These are phyloP conservation scores for Didymellaceae sp. DNA, from an alignment of 2,329 filamentous ascomycete species.

Conservation along the genomic window DNA sequence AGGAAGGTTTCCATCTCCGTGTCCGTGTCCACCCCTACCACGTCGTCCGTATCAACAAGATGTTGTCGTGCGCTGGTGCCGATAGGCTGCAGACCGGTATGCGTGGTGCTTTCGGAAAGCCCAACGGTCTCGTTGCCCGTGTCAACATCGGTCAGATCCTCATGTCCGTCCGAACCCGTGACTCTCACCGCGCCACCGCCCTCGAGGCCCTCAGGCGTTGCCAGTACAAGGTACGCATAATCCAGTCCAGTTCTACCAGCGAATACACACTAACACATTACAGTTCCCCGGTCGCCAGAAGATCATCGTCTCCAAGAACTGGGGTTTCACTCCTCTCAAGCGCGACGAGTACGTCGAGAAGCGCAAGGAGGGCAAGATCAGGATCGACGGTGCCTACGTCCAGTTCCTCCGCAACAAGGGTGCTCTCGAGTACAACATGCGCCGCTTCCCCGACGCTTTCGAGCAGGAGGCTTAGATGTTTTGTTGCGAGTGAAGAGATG, in stretches of 20 bases:
- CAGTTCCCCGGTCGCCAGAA: constrained; percentile 98
- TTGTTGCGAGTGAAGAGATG: constrained; percentile 30
- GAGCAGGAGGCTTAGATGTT: constrained; percentile 47
- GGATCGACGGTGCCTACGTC: constrained; percentile 98
- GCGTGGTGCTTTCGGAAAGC: constrained; percentile 99
- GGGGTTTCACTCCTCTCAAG: constrained; percentile 98
- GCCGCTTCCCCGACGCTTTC: constrained; percentile 94
- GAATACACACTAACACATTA: constrained; percentile 3
- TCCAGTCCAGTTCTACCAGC: background rate
- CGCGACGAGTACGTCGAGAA: constrained; percentile 97
- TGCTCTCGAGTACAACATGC: constrained; percentile 82
- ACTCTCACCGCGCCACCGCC: constrained; percentile 87
- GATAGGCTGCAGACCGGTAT: constrained; percentile 99
- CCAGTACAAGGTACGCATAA: constrained; percentile 80
- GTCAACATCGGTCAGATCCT: constrained; percentile 99
- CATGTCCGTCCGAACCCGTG: constrained; percentile 95
- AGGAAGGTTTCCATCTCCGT: constrained; percentile 75
- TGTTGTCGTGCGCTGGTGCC: constrained; percentile 99
- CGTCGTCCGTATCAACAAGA: constrained; percentile 99
- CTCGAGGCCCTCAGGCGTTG: constrained; percentile 98
- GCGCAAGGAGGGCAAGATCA: constrained; percentile 91
- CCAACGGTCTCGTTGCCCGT: constrained; percentile 97
- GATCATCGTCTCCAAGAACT: constrained; percentile 99
- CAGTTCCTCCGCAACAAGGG: constrained; percentile 98
- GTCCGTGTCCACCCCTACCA: constrained; percentile 97